Evolutionary conservation across 2,329 filamentous ascomycete genomes (phyloP).

Genomic region (Paradendryphiella salina): DNA sequence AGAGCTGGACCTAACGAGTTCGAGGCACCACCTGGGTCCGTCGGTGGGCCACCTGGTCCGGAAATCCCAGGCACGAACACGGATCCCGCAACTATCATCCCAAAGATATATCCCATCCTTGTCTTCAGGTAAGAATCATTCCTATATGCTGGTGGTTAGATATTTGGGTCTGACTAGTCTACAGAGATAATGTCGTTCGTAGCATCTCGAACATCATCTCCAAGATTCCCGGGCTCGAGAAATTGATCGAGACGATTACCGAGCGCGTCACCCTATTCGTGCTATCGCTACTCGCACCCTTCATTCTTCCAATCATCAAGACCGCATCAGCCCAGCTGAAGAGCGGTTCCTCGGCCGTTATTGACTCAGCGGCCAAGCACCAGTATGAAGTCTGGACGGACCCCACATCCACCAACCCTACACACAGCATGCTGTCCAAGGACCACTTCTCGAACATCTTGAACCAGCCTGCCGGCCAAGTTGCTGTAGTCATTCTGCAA

Average conservation of each 20-base stretch:
- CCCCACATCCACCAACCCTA: constrained; percentile 53
- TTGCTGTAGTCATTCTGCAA: constrained; percentile 67
- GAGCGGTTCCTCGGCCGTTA: constrained; percentile 74
- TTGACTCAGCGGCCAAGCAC: constrained; percentile 56
- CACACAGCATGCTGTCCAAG: constrained; percentile 57
- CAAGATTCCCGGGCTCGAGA: constrained; percentile 88
- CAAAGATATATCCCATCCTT: constrained; percentile 89
- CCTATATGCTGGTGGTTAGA: too few relatives aligned
- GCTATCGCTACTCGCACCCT: constrained; percentile 86
- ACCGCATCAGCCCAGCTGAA: constrained; percentile 83
- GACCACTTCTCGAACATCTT: constrained; percentile 58
- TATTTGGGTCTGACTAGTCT: constrained; percentile 60
- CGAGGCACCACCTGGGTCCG: constrained; percentile 51
- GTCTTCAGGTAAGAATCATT: constrained; percentile 61
- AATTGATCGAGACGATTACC: constrained; percentile 88
- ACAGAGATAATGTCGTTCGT: constrained; percentile 91
- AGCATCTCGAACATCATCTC: constrained; percentile 82
- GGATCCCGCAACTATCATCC: constrained; percentile 58
- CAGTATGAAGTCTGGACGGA: constrained; percentile 57
- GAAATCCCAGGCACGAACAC: constrained; percentile 78
- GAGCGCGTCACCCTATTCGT: constrained; percentile 93
- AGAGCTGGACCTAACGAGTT: constrained; percentile 44
- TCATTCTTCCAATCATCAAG: constrained; percentile 87
- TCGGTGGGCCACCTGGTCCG: constrained; percentile 50
- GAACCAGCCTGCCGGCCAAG: constrained; percentile 54